A percentile compares a stretch with the other conserved stretches of the same genome.
phyloP scores from a whole-genome alignment of 2,329 filamentous ascomycete genomes.

The Trichoderma sp. region DNA sequence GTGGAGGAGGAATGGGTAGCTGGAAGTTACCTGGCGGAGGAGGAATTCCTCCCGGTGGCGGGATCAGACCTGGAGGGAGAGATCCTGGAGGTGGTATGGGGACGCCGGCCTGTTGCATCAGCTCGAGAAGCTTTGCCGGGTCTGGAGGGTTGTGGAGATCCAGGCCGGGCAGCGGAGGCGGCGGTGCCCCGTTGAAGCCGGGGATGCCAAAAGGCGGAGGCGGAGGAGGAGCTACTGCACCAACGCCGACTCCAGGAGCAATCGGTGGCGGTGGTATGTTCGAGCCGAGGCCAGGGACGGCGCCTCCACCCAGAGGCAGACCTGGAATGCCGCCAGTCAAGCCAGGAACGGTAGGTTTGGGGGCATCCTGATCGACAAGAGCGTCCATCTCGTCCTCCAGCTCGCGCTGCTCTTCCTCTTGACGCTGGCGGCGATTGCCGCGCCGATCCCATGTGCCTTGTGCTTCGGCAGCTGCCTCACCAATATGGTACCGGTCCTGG shows the following conservation, averaged over 20 bases:
- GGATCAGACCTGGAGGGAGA: conserved; percentile 45
- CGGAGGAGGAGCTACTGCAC: conserved; percentile 43
- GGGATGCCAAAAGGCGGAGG: conserved; percentile 50
- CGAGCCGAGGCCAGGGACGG: conserved; percentile 44
- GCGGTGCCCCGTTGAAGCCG: conserved; percentile 46
- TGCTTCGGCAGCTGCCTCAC: conserved; percentile 87
- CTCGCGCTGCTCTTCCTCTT: conserved; percentile 92
- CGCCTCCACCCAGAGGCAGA: conserved; percentile 44
- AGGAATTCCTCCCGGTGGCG: conserved; percentile 40
- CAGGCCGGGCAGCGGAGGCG: conserved; percentile 53
- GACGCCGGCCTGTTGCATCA: conserved; percentile 65
- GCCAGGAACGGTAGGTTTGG: conserved; percentile 42
- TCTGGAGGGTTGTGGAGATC: conserved; percentile 61
- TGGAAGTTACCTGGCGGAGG: conserved; percentile 35
- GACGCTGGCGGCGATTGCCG: conserved; percentile 71
- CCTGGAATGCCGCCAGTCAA: conserved; percentile 51
- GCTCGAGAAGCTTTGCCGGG: conserved; percentile 58
- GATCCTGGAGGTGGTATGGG: conserved; percentile 55
- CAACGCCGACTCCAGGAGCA: conserved; percentile 51
- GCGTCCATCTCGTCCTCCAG: conserved; percentile 91
- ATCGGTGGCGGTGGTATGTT: conserved; percentile 43
- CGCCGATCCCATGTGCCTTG: conserved; percentile 91
- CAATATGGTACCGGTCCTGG: conserved; percentile 93
- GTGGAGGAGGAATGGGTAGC: conserved; percentile 39
- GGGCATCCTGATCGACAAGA: conserved; percentile 82